Evolutionary conservation across 352 stramenopile species (phyloP).

Genomic region (Phytophthora cryptogea): DNA sequence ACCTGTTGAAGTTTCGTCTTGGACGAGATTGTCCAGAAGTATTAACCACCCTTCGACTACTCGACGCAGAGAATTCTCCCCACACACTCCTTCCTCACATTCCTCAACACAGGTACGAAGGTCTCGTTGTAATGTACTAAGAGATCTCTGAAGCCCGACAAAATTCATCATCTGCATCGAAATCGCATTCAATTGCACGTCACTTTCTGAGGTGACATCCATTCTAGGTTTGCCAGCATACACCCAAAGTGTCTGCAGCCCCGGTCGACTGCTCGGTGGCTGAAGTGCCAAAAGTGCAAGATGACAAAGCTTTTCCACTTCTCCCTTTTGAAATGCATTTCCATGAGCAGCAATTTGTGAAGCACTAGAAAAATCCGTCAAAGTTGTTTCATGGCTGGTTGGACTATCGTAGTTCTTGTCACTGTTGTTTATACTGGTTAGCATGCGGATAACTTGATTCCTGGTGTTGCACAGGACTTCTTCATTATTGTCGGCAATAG

Average conservation of each 20-base stretch:
- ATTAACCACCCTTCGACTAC: conserved; percentile 8
- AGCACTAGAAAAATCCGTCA: conserved; percentile 28
- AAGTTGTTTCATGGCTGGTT: background rate
- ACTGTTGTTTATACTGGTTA: background rate
- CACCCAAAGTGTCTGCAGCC: conserved; percentile 18
- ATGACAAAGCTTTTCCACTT: conserved; percentile 17
- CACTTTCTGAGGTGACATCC: background rate
- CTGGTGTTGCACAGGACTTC: conserved; percentile 19
- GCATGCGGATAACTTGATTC: conserved; percentile 5
- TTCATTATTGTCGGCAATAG: background rate
- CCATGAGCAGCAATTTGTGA: conserved; percentile 10
- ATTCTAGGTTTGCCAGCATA: conserved; percentile 4
- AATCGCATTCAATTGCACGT: background rate
- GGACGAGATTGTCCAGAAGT: conserved; percentile 14
- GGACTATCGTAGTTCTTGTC: background rate
- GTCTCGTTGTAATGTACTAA: conserved; percentile 2
- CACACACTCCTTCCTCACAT: conserved; percentile 1
- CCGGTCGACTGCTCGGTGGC: conserved; percentile 13
- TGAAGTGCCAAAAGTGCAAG: conserved; percentile 21
- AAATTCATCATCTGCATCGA: conserved; percentile 13
- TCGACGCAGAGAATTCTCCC: background rate
- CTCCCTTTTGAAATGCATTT: background rate
- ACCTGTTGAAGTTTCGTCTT: background rate
- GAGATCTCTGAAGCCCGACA: conserved; percentile 3
- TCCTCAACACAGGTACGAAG: conserved; percentile 4